These are phyloP conservation scores for Paramecium sonneborni DNA, from an alignment of 73 alveolate genomes.

Conservation along the genomic window DNA sequence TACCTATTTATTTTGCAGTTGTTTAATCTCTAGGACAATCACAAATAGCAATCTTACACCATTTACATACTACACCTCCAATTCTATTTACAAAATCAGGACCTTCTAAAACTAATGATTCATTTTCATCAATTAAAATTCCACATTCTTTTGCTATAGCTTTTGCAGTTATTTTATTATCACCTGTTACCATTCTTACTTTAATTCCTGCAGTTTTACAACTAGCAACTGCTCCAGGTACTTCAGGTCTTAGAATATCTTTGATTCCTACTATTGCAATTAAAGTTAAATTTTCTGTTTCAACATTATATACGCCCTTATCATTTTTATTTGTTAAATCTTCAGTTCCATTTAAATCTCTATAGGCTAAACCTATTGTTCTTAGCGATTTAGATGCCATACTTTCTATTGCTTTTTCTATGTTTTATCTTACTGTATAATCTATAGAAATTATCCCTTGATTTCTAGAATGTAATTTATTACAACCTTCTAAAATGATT, in stretches of 20 bases:
- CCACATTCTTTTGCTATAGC: conserved; percentile 90
- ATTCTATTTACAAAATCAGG: conserved; percentile 79
- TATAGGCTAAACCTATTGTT: conserved; percentile 74
- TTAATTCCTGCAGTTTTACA: conserved; percentile 92
- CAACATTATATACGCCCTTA: conserved; percentile 72
- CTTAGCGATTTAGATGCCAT: conserved; percentile 75
- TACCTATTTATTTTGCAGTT: conserved; percentile 50
- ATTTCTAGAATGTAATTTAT: conserved; percentile 67
- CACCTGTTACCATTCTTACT: conserved; percentile 95
- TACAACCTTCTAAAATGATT: conserved; percentile 73
- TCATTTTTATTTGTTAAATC: conserved; percentile 66
- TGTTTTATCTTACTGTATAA: conserved; percentile 30
- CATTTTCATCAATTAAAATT: conserved; percentile 64
- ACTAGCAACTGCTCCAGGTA: conserved; percentile 78
- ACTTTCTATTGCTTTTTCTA: conserved; percentile 71
- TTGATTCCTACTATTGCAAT: conserved; percentile 80
- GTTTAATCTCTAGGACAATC: conserved; percentile 64
- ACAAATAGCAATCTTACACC: conserved; percentile 65
- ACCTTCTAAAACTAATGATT: conserved; percentile 70
- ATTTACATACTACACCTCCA: conserved; percentile 87
- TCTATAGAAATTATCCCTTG: conserved; percentile 66
- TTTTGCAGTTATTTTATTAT: conserved; percentile 84
- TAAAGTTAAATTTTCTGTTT: conserved; percentile 73
- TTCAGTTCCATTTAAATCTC: conserved; percentile 64
- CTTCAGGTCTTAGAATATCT: conserved; percentile 86